These are phyloP conservation scores for Alloteropsis semialata DNA, from an alignment of 176 grass and related monocot genomes.

Conservation along the genomic window DNA sequence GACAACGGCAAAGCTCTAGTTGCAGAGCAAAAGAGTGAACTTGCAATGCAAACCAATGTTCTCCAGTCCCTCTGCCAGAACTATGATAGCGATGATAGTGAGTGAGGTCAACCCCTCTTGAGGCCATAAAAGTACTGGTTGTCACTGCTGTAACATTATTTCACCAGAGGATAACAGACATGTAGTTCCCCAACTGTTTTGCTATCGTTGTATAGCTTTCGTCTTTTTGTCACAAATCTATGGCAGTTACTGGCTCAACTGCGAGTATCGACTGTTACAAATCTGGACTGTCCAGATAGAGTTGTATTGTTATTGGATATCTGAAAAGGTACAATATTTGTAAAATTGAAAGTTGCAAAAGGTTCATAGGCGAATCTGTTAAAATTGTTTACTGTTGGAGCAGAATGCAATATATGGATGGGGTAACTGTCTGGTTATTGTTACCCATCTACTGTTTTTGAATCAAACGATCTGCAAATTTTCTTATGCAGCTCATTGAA, in stretches of 20 bases:
- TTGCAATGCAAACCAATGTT: conserved; percentile 33
- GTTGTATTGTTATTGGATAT: not conserved
- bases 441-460: not conserved
- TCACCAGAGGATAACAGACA: not conserved
- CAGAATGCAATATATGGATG: not conserved
- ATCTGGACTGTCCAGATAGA: not conserved
- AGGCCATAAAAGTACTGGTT: not conserved
- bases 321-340: not conserved
- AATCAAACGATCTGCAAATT: too few relatives aligned
- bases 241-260: not conserved
- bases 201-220: not conserved
- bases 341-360: not conserved
- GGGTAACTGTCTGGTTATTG: not conserved
- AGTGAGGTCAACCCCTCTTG: not conserved
- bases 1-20: conserved; percentile 8
- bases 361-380: not conserved
- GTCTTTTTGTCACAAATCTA: not conserved
- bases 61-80: conserved; percentile 49
- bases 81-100: conserved; percentile 48
- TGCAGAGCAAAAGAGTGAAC: not conserved
- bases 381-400: not conserved
- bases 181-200: not conserved
- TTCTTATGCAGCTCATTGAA: too few relatives aligned
- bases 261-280: not conserved
- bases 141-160: not conserved